A percentile compares a stretch with the other conserved stretches of the same genome.
Evolutionary conservation across 2,329 filamentous ascomycete genomes (phyloP).

Genomic region (Drechslerella coelobrocha): DNA sequence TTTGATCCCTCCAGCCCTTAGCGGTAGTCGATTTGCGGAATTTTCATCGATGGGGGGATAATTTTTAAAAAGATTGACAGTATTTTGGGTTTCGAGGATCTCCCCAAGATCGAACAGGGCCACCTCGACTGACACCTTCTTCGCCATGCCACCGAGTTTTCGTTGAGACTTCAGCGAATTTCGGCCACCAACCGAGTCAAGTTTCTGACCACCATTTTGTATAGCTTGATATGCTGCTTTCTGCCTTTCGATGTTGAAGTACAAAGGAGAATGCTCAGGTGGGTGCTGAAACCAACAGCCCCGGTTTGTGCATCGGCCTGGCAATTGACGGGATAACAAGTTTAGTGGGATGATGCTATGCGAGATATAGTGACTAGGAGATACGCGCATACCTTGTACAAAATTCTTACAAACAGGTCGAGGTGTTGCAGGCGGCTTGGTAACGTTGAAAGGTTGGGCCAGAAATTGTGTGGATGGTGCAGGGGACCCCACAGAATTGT

Average conservation of each 20-base stretch:
- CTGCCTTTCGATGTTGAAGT: slow-evolving; percentile 6
- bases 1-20: not conserved
- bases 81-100: not conserved
- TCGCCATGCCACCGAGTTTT: not conserved
- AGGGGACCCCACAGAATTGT: slow-evolving; percentile 3
- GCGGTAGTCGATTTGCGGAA: not conserved
- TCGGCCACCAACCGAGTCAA: not conserved
- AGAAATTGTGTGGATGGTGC: not conserved
- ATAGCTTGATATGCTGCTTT: not conserved
- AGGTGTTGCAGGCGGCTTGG: not conserved
- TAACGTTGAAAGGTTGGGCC: not conserved
- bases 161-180: not conserved
- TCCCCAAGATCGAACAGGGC: not conserved
- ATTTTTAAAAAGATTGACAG: not conserved
- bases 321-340: not conserved
- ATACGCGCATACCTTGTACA: slow-evolving; percentile 8
- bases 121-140: not conserved
- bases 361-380: no score
- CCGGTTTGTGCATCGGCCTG: not conserved
- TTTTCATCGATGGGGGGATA: not conserved
- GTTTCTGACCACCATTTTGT: not conserved
- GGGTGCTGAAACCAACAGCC: slow-evolving; percentile 14
- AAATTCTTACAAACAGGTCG: slow-evolving; percentile 4
- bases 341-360: not conserved
- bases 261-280: slow-evolving; percentile 1